Conservation (phyloP, 73 alveolate genomes). For the Paramecium octaurelia region DNA sequence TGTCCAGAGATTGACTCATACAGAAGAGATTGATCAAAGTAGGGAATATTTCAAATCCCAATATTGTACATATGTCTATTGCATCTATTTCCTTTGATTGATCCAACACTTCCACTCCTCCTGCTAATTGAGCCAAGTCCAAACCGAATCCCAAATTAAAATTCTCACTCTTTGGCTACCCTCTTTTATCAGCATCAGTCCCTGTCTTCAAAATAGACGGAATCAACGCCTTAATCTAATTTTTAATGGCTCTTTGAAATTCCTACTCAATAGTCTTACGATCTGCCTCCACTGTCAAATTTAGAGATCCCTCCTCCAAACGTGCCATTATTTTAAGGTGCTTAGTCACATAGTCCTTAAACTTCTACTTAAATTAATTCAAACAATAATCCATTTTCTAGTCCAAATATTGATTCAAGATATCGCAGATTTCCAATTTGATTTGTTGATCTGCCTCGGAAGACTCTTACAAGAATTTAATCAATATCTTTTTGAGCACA, state of each 20-base stretch:
- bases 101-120: constrained; percentile 3
- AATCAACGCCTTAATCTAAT: constrained; percentile 37
- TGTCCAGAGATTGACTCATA: constrained; percentile 47
- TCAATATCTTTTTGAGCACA: constrained; percentile 52
- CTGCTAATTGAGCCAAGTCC: not conserved
- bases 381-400: constrained; percentile 54
- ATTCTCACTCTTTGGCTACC: constrained; percentile 3
- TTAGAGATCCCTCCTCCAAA: not conserved
- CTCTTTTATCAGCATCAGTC: constrained; percentile 58
- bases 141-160: not conserved
- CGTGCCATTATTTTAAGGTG: not conserved
- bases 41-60: constrained; percentile 55
- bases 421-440: constrained; percentile 61
- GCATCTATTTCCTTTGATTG: constrained; percentile 53
- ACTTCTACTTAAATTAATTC: constrained; percentile 17
- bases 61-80: constrained; percentile 46
- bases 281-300: not conserved
- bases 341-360: constrained; percentile 22
- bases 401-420: constrained; percentile 34
- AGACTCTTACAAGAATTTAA: constrained; percentile 27
- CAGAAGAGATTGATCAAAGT: constrained; percentile 47
- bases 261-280: not conserved
- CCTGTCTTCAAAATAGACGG: constrained; percentile 50
- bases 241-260: not conserved
- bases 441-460: constrained; percentile 47